These are phyloP conservation scores for Pseudomicrostroma phylloplanum DNA, from an alignment of 1,284 basidiomycete species.

Conservation along the genomic window DNA sequence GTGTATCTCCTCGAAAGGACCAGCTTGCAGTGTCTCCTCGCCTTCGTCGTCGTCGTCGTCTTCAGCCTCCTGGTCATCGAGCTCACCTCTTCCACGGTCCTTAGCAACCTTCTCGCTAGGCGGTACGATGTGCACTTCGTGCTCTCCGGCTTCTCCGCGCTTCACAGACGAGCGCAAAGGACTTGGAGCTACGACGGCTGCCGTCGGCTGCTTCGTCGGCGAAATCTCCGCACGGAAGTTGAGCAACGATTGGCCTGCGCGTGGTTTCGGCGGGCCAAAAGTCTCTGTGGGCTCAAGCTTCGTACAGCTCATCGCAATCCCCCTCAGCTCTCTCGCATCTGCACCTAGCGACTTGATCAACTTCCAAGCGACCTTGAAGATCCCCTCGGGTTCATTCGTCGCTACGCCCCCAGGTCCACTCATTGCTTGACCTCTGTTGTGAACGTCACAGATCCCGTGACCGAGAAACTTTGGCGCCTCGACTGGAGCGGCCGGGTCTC, in stretches of 20 bases:
- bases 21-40: conserved; percentile 13
- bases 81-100: neutral
- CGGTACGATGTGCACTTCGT: too few relatives aligned
- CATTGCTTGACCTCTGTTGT: conserved; percentile 67
- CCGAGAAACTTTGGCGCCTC: conserved; percentile 97
- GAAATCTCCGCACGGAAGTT: too few relatives aligned
- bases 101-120: too few relatives aligned
- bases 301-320: conserved; percentile 84
- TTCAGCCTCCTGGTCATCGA: neutral
- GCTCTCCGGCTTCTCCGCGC: too few relatives aligned
- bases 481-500: conserved; percentile 75
- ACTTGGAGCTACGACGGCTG: too few relatives aligned
- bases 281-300: conserved; percentile 60
- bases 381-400: conserved; percentile 65
- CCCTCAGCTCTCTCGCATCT: conserved; percentile 79
- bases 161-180: too few relatives aligned
- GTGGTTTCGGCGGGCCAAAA: neutral
- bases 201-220: too few relatives aligned
- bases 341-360: conserved; percentile 68
- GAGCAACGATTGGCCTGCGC: too few relatives aligned
- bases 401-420: conserved; percentile 52
- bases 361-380: conserved; percentile 72
- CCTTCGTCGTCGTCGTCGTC: conserved; percentile 14
- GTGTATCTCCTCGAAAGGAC: too few relatives aligned
- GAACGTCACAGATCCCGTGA: conserved; percentile 78